Evolutionary conservation across 768 basidiomycete species (phyloP).

Genomic region (Panaeolus cyanescens): DNA sequence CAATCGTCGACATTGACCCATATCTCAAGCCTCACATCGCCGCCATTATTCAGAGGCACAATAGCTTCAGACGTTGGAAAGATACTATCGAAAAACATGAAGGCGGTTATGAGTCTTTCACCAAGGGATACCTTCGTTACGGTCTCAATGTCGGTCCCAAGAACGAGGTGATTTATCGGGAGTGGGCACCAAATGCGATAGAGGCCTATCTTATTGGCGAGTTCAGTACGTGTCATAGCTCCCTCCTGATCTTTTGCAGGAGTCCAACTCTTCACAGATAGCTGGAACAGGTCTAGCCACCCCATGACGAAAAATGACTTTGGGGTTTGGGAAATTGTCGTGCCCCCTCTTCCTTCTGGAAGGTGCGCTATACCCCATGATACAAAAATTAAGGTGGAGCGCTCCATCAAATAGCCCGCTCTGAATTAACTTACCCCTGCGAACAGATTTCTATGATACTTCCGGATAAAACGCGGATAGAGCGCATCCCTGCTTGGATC

Average conservation of each 20-base stretch:
- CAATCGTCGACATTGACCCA: slow-evolving; percentile 64
- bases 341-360: slow-evolving; percentile 70
- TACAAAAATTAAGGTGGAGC: slow-evolving; percentile 85
- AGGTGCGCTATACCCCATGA: slow-evolving; percentile 89
- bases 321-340: slow-evolving; percentile 86
- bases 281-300: slow-evolving; percentile 85
- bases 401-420: background rate
- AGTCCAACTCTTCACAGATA: slow-evolving; percentile 50
- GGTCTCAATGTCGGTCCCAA: slow-evolving; percentile 75
- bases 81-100: slow-evolving; percentile 73
- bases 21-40: slow-evolving; percentile 77
- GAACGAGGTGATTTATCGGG: slow-evolving; percentile 79
- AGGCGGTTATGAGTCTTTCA: slow-evolving; percentile 82
- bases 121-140: slow-evolving; percentile 76
- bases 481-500: slow-evolving; percentile 94
- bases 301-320: slow-evolving; percentile 83
- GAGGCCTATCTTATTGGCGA: slow-evolving; percentile 91
- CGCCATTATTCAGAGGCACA: slow-evolving; percentile 69
- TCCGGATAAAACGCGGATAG: slow-evolving; percentile 78
- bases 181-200: slow-evolving; percentile 93
- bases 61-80: slow-evolving; percentile 74
- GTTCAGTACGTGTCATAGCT: slow-evolving; percentile 73
- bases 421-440: slow-evolving; percentile 2
- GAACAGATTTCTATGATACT: slow-evolving; percentile 87
- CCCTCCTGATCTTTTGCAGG: background rate